Percentiles rank a stretch among this genome's conserved stretches.
Conservation (phyloP, 1,284 basidiomycete species). For the Dichomitus squalens region DNA sequence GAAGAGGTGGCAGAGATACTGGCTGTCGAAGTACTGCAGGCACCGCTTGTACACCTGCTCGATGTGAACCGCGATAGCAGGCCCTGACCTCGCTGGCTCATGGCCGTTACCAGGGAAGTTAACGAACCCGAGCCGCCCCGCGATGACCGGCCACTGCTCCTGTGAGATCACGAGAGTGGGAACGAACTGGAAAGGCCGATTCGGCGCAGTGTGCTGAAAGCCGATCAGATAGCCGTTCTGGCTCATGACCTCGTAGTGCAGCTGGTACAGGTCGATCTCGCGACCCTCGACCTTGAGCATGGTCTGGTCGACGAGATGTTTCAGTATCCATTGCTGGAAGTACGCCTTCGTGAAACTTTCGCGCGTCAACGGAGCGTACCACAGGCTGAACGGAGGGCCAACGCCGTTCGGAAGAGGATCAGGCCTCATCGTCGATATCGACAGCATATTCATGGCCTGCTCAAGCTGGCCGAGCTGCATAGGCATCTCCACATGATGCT, state of each 20-base stretch:
- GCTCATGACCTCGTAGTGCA: constrained; percentile 44
- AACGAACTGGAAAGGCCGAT: not conserved
- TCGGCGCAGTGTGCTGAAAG: not conserved
- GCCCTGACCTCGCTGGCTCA: constrained; percentile 60
- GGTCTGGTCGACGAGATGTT: constrained; percentile 41
- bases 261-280: too few species aligned
- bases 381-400: too few species aligned
- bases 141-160: constrained; percentile 67
- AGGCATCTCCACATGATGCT: too few species aligned
- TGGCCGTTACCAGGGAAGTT: constrained; percentile 57
- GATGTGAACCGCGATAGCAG: constrained; percentile 59
- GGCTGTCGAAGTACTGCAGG: constrained; percentile 57
- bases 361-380: constrained; percentile 37
- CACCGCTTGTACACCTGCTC: constrained; percentile 62
- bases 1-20: constrained; percentile 42
- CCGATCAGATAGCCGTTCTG: constrained; percentile 28
- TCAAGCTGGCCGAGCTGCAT: too few species aligned
- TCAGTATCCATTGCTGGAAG: constrained; percentile 50
- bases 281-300: constrained; percentile 51
- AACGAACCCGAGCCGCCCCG: constrained; percentile 62
- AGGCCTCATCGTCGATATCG: too few species aligned
- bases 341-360: constrained; percentile 51
- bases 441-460: too few species aligned
- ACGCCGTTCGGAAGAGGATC: too few species aligned
- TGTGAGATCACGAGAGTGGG: constrained; percentile 26